Percentiles rank a stretch among this genome's conserved stretches.
Evolutionary conservation across 1,139 yeast genomes (phyloP).

Genomic region (Yamadazyma atlantica): DNA sequence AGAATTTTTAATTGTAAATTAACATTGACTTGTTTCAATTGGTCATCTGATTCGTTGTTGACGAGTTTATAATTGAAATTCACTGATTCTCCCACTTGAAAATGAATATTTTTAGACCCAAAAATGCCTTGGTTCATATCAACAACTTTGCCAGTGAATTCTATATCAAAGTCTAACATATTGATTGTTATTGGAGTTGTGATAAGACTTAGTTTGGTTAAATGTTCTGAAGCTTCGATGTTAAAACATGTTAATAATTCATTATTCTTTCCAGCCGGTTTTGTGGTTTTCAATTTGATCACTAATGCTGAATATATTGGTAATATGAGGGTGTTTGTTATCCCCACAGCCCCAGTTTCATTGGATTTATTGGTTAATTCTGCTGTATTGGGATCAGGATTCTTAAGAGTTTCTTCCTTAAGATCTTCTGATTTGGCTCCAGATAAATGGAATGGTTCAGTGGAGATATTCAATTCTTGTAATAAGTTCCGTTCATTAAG

Average conservation of each 20-base stretch:
- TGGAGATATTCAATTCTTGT: constrained; percentile 6
- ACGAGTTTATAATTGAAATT: constrained; percentile 47
- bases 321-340: constrained; percentile 11
- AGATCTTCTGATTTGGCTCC: constrained; percentile 1
- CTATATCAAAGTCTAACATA: constrained; percentile 24
- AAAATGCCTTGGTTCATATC: constrained; percentile 18
- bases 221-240: constrained; percentile 51
- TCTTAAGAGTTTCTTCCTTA: no score
- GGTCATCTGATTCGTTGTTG: constrained; percentile 26
- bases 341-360: no score
- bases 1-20: constrained; percentile 25
- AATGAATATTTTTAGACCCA: constrained; percentile 17
- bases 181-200: constrained; percentile 8
- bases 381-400: no score
- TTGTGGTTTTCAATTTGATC: constrained; percentile 55
- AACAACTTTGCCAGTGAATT: constrained; percentile 35
- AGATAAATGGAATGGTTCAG: constrained; percentile 1
- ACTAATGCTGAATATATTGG: constrained; percentile 33
- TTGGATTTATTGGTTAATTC: no score
- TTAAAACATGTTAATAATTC: constrained; percentile 55
- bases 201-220: constrained; percentile 21
- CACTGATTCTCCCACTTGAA: constrained; percentile 31
- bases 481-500: constrained; percentile 6
- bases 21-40: constrained; percentile 29
- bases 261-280: constrained; percentile 56